Conservation (phyloP, 352 stramenopile species). For the Pythium apleroticum region DNA sequence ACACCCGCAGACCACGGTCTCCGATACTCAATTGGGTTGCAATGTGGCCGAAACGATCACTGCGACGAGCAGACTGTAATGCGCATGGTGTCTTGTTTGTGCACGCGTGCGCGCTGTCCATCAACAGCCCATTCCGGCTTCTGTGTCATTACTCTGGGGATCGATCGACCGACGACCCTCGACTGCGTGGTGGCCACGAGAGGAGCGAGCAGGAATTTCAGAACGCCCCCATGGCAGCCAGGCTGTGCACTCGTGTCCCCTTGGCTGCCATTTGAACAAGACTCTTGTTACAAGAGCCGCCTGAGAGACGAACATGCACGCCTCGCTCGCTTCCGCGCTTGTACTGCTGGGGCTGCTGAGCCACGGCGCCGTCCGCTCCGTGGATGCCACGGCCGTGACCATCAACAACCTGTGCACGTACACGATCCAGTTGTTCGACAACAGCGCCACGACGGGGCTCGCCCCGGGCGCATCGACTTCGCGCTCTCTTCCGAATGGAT, state of each 20-base stretch:
- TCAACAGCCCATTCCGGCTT: background rate
- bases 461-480: slow-evolving; percentile 30
- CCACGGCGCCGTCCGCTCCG: background rate
- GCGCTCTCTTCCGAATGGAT: slow-evolving; percentile 35
- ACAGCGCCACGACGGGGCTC: slow-evolving; percentile 35
- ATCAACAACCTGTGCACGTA: slow-evolving; percentile 48
- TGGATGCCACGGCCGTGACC: slow-evolving; percentile 7
- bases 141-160: background rate
- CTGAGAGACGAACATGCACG: background rate
- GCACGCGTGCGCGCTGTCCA: background rate
- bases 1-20: background rate
- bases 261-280: background rate
- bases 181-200: background rate
- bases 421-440: slow-evolving; percentile 52
- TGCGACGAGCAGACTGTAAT: background rate
- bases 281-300: too few relatives aligned
- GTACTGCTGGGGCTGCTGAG: background rate
- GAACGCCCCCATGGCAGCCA: background rate
- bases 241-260: background rate
- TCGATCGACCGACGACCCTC: background rate
- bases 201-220: background rate
- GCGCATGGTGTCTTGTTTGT: background rate
- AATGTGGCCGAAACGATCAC: background rate
- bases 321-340: background rate
- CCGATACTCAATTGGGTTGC: background rate